Evolutionary conservation across 169 alveolate species (phyloP).

Genomic region (Hepatocystis sp.): DNA sequence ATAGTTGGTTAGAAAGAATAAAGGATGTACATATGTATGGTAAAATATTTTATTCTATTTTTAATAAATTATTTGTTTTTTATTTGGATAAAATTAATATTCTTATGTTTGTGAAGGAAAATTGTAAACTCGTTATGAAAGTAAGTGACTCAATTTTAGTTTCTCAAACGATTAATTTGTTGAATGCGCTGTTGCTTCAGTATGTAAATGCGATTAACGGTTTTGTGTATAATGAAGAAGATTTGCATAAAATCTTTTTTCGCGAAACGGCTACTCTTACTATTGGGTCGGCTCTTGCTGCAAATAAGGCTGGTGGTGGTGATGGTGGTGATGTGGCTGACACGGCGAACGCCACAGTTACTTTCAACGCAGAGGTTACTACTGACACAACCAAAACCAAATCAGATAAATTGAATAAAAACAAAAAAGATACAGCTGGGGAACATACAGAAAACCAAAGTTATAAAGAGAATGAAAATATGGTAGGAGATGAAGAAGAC

Average conservation of each 20-base stretch:
- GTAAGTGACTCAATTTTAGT: slow-evolving; percentile 89
- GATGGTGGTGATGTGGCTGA: neutral
- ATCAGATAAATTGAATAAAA: too few relatives aligned
- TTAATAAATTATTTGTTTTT: slow-evolving; percentile 73
- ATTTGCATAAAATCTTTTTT: slow-evolving; percentile 62
- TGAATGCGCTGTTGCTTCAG: slow-evolving; percentile 87
- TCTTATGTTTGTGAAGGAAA: slow-evolving; percentile 77
- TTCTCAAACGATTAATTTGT: slow-evolving; percentile 87
- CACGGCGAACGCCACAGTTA: too few relatives aligned
- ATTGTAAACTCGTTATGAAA: slow-evolving; percentile 90
- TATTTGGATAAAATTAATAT: slow-evolving; percentile 75
- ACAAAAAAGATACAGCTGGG: slow-evolving; percentile 2
- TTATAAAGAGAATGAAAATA: neutral
- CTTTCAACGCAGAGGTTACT: too few relatives aligned
- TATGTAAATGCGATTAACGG: slow-evolving; percentile 86
- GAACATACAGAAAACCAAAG: slow-evolving; percentile 3
- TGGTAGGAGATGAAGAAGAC: neutral
- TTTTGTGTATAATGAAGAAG: slow-evolving; percentile 71
- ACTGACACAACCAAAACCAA: too few relatives aligned
- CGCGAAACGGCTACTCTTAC: too few relatives aligned
- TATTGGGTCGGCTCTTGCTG: neutral
- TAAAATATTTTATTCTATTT: slow-evolving; percentile 38
- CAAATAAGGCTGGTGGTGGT: neutral
- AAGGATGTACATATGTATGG: slow-evolving; percentile 75
- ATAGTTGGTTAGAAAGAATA: slow-evolving; percentile 95